Evolutionary conservation across 192 early-diverging fungal genomes (phyloP).

Genomic region (Obelidium mucronatum): DNA sequence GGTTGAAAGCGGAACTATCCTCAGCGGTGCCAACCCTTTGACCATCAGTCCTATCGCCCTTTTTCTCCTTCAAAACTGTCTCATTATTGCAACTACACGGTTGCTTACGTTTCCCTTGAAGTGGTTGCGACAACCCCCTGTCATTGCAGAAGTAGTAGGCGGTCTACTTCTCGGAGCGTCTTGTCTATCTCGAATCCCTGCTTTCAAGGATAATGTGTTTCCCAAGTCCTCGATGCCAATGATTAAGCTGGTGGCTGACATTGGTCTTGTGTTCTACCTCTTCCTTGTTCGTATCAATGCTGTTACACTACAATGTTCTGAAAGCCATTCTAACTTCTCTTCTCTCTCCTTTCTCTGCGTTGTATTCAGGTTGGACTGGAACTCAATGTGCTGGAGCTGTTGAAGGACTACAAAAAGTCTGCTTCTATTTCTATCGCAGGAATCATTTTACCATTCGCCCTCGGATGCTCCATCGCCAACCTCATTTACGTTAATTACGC

Average conservation of each 20-base stretch:
- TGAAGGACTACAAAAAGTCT: conserved; percentile 35
- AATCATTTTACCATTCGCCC: conserved; percentile 77
- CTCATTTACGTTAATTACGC: conserved; percentile 63
- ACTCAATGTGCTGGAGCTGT: conserved; percentile 63
- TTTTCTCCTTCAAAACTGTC: conserved; percentile 77
- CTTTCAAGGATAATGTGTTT: conserved; percentile 74
- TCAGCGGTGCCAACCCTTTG: conserved; percentile 30
- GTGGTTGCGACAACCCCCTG: conserved; percentile 73
- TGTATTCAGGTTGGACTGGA: conserved; percentile 75
- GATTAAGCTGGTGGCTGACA: conserved; percentile 74
- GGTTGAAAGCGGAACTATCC: neutral
- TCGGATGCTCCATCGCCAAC: conserved; percentile 74
- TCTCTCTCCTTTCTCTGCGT: neutral
- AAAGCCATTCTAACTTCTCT: neutral
- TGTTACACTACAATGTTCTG: neutral
- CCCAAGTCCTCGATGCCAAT: conserved; percentile 67
- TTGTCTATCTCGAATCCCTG: conserved; percentile 77
- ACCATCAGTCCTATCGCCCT: conserved; percentile 64
- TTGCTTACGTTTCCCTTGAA: conserved; percentile 66
- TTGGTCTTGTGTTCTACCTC: conserved; percentile 87
- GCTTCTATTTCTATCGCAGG: conserved; percentile 72
- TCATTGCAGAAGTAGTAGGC: conserved; percentile 86
- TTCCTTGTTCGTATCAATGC: conserved; percentile 61
- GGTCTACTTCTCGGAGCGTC: conserved; percentile 82
- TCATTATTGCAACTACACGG: conserved; percentile 78